Base-by-base conservation (phyloP, 179 eudicot genomes). In the Gypsophila paniculata region DNA sequence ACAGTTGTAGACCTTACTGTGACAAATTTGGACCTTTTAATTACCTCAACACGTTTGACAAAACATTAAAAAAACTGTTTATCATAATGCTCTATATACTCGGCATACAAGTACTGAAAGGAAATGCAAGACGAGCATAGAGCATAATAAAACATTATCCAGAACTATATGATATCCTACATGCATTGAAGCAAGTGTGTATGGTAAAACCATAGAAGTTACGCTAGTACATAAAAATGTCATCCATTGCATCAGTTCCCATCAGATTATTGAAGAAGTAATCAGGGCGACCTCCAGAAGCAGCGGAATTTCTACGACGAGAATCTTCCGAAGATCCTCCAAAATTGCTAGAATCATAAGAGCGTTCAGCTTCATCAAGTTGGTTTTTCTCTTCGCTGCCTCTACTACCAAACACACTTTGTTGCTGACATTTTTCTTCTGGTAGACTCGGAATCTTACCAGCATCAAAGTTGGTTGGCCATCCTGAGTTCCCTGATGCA, bases 151-250 rank as follows among this genome's bases (percentile, higher is more conserved):
- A 68, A 52, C 70, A 70, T 26, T 58, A 73, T 53, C 44, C 51
- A 14, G 22, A 42, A 65, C 68, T 68, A 70, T 63, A 80, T 76
- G 70, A 29, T 68, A 77, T 65, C 81, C 80, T 59, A 72, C 54
- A 82, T 23, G 59, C 76, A 77, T 65, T n/a, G 74, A 78, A 72
- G 61, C 52, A 81, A 77, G 78, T 68, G 79, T 36, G 19, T 34
- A 4, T 70, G 73, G 59, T 61, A 29, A 81, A 76, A 69, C 68
- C 21, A 72, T 74, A 82, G 75, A 82, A 74, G 80, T 81, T 76
- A 81, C 32, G 73, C 68, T 69, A 76, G 82, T 87, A 88, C 90
- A 86, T 70, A 86, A 85, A 86, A 62, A 82, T 81, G 79, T 86
- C 96, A 79, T 85, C 89, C 71, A 78, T 80, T 34, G 83, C 76